Base-by-base conservation (phyloP, 257 asterid genomes). In the Verbascum thapsus region DNA sequence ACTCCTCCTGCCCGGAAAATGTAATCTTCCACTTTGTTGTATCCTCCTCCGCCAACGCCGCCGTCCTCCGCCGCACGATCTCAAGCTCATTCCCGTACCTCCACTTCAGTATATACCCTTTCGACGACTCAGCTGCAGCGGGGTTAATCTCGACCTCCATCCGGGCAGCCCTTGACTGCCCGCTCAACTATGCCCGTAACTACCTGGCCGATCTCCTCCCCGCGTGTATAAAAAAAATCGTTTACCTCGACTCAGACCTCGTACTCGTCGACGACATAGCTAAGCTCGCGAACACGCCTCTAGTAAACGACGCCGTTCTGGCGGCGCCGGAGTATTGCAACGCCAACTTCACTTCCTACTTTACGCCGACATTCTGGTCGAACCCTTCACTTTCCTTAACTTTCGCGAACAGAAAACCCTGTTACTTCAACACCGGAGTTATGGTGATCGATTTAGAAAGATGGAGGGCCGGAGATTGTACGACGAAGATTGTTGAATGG, bases 291-390 rank as follows among this genome's bases (percentile, higher is more conserved):
- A 84, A 79, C 10, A 92, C 99, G 3, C 94, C 94, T 0, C 61
- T 92, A 0, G 53, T 65, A 0, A 22, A 69, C n/a, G 81, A 8
- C 52, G 87, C 80, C 18, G 94, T 92, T 0, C 40, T 92, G 4
- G 99, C 97, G 0, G 99, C 97, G 3, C 99, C 99, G 11, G 97
- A 89, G 42, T 92, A 92, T 23, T 92, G 99, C 86, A 85, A 79
- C 73, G 99, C 99, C 4, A 89, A 92, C 71, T 85, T 92, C 86
- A 87, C 95, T 0, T 53, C 88, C 45, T 92, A 92, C 76, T 92
- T 92, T 73, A 89, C 99, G 19, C 96, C 96, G 3, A 85, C 97
- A 1, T 92, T 92, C 70, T 92, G 98, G 97, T 78, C 97, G 1
- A 92, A 67, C 70, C 97, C 97, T 18, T 81, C 97, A 0, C 94